phyloP scores from a whole-genome alignment of 306 rosid species.

The Lathyrus sativus region DNA sequence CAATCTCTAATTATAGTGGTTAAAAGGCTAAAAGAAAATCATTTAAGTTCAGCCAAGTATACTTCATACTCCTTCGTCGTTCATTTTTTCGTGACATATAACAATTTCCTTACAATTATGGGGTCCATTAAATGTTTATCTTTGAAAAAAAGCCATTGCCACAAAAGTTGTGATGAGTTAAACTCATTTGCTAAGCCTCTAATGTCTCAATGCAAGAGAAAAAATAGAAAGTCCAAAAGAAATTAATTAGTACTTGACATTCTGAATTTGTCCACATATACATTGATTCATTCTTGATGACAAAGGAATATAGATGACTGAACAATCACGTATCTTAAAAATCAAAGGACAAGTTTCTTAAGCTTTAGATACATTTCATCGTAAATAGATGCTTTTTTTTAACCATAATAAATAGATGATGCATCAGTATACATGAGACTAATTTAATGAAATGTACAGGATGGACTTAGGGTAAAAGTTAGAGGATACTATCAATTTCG shows the following conservation, averaged over 20 bases:
- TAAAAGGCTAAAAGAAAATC: not conserved
- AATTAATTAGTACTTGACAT: constrained; percentile 30
- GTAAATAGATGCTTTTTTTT: not conserved
- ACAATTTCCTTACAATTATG: not conserved
- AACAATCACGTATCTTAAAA: constrained; percentile 5
- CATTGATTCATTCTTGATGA: constrained; percentile 16
- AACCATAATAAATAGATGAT: not conserved
- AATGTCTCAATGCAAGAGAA: constrained; percentile 8
- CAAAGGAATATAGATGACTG: constrained; percentile 22
- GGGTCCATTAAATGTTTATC: not conserved
- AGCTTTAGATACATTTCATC: constrained; percentile 7
- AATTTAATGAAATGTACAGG: not conserved
- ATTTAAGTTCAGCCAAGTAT: not conserved
- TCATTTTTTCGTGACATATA: not conserved
- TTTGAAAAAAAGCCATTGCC: constrained; percentile 8
- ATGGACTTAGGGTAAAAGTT: not conserved
- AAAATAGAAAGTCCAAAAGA: not conserved
- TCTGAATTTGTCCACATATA: constrained; percentile 16
- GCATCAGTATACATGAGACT: not conserved
- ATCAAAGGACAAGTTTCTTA: constrained; percentile 6
- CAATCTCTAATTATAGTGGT: too few relatives aligned
- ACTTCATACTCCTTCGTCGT: not conserved
- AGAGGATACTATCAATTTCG: not conserved
- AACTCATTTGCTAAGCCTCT: not conserved
- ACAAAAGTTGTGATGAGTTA: constrained; percentile 34